Conservation (phyloP, 371 early-diverging fungal species). For the Haplosporangium sp. region DNA sequence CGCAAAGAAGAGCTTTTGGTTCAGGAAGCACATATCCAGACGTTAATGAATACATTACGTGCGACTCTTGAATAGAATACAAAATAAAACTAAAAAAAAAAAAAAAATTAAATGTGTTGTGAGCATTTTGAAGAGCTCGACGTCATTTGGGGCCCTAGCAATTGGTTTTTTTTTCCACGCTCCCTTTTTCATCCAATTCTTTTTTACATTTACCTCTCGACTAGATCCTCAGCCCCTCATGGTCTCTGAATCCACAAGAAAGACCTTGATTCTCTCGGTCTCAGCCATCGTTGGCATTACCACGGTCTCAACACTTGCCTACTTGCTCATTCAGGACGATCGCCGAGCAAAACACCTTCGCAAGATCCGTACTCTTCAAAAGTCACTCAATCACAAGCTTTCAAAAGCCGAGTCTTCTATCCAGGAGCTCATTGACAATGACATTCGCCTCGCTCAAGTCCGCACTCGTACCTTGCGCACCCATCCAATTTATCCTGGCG, state of each 20-base stretch:
- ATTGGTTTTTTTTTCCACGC: neutral
- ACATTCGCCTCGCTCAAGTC: slow-evolving; percentile 44
- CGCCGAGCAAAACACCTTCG: slow-evolving; percentile 46
- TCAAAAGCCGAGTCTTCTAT: slow-evolving; percentile 28
- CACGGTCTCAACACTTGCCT: slow-evolving; percentile 35
- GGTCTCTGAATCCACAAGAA: slow-evolving; percentile 43
- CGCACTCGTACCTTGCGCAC: slow-evolving; percentile 32
- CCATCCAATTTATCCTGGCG: slow-evolving; percentile 29
- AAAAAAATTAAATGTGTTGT: no score
- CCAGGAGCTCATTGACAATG: slow-evolving; percentile 24
- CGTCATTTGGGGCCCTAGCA: neutral
- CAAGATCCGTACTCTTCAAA: slow-evolving; percentile 29
- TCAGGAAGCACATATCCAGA: slow-evolving; percentile 35
- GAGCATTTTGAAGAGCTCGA: neutral
- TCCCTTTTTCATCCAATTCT: neutral
- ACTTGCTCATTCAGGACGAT: slow-evolving; percentile 53
- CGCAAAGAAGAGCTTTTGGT: slow-evolving; percentile 27
- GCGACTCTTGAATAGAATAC: slow-evolving; percentile 17
- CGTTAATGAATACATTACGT: slow-evolving; percentile 22
- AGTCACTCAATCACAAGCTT: slow-evolving; percentile 16
- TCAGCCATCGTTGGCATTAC: slow-evolving; percentile 46
- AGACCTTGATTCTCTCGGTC: slow-evolving; percentile 43
- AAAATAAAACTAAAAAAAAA: no score
- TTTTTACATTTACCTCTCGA: neutral
- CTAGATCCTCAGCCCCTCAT: slow-evolving; percentile 13